These are phyloP conservation scores for Mortierella sp. DNA, from an alignment of 371 early-diverging fungal genomes.

Conservation along the genomic window DNA sequence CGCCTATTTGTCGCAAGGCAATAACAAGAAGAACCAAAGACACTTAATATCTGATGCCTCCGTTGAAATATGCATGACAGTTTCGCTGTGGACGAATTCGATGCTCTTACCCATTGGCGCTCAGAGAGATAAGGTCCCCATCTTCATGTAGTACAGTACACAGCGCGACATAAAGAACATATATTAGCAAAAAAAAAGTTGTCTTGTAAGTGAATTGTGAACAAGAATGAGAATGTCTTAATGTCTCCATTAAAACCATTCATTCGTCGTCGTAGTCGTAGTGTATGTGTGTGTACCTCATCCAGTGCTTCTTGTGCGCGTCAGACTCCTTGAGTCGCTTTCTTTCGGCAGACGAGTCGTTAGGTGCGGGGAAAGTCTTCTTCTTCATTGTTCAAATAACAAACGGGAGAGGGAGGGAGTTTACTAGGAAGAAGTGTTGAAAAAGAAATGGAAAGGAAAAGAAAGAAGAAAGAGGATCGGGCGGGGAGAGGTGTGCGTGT, in stretches of 20 bases:
- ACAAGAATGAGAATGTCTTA: not conserved
- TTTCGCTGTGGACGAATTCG: not conserved
- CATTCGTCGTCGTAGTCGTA: not conserved
- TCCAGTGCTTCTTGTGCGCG: constrained; percentile 51
- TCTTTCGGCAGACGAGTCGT: constrained; percentile 38
- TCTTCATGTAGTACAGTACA: constrained; percentile 11
- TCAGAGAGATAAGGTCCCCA: constrained; percentile 58
- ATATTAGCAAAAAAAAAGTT: too few species aligned
- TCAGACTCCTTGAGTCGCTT: constrained; percentile 32
- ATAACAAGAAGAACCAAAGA: not conserved
- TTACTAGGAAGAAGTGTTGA: not conserved
- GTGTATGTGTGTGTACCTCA: constrained; percentile 27
- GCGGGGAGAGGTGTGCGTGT: not conserved
- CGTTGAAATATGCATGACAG: not conserved
- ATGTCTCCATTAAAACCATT: not conserved
- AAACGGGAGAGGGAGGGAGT: not conserved
- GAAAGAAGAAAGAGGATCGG: constrained; percentile 1
- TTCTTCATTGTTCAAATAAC: not conserved
- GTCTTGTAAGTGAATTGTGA: not conserved
- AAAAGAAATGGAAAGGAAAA: not conserved
- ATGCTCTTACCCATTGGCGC: constrained; percentile 49
- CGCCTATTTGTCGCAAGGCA: not conserved
- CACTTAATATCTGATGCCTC: not conserved
- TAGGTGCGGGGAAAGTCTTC: not conserved
- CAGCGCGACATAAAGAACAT: not conserved